Evolutionary conservation across 1,284 basidiomycete genomes (phyloP).

Genomic region (Phylloboletellus chloephorus): DNA sequence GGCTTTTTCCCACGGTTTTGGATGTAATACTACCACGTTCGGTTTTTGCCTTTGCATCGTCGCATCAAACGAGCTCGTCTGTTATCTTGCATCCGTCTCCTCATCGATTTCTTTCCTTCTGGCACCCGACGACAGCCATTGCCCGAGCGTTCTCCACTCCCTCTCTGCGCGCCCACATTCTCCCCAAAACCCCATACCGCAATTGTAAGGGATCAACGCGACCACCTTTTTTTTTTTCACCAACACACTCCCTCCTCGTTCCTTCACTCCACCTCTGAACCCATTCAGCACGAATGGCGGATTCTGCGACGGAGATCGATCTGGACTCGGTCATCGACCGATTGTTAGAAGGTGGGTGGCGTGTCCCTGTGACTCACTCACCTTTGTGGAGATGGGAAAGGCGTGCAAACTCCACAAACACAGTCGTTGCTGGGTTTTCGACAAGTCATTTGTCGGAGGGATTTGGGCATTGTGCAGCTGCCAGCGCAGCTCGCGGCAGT

Average conservation of each 20-base stretch:
- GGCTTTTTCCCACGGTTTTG: slow-evolving; percentile 32
- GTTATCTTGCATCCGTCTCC: slow-evolving; percentile 33
- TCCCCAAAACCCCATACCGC: slow-evolving; percentile 21
- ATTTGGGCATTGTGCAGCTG: slow-evolving; percentile 6
- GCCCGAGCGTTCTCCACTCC: slow-evolving; percentile 6
- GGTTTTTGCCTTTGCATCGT: slow-evolving; percentile 31
- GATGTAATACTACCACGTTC: slow-evolving; percentile 25
- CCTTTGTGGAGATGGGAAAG: slow-evolving; percentile 14
- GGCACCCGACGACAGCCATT: slow-evolving; percentile 21
- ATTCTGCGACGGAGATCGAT: slow-evolving; percentile 82
- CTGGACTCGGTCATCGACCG: slow-evolving; percentile 98
- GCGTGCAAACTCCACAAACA: slow-evolving; percentile 2
- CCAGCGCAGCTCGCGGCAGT: slow-evolving; percentile 18
- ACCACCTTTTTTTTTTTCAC: slow-evolving; percentile 23
- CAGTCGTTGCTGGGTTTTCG: slow-evolving; percentile 2
- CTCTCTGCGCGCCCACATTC: slow-evolving; percentile 3
- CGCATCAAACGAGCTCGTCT: slow-evolving; percentile 31
- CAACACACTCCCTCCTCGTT: slow-evolving; percentile 17
- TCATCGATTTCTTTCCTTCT: slow-evolving; percentile 32
- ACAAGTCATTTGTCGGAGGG: slow-evolving; percentile 4
- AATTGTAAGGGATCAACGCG: slow-evolving; percentile 19
- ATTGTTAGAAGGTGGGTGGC: slow-evolving; percentile 85
- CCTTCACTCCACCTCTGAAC: slow-evolving; percentile 17
- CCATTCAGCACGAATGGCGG: slow-evolving; percentile 43
- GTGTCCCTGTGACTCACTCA: slow-evolving; percentile 26